Conservation (phyloP, 2,329 filamentous ascomycete genomes). For the Monascus ruber region DNA sequence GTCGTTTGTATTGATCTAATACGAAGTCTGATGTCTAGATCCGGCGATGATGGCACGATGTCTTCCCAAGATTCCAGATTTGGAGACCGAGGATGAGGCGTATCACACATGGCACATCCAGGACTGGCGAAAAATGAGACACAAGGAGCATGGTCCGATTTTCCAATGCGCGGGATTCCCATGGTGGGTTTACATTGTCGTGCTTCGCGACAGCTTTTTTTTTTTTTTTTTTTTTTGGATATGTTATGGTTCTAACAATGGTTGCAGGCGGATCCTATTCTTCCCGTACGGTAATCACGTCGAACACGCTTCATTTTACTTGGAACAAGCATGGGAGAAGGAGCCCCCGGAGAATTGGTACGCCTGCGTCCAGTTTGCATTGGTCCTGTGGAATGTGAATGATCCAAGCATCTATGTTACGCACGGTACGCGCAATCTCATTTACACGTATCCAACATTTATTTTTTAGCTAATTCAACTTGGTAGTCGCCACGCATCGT, state of each 20-base stretch:
- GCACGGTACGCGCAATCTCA: constrained; percentile 47
- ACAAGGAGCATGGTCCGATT: constrained; percentile 75
- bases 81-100: constrained; percentile 65
- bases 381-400: constrained; percentile 89
- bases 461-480: not conserved
- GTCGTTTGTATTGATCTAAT: constrained; percentile 4
- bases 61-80: constrained; percentile 65
- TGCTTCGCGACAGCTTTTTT: no score
- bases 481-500: constrained; percentile 67
- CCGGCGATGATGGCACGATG: constrained; percentile 77
- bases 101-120: constrained; percentile 79
- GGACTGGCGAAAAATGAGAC: constrained; percentile 63
- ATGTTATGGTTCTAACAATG: constrained; percentile 11
- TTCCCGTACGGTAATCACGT: constrained; percentile 94
- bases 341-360: constrained; percentile 86
- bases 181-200: constrained; percentile 50
- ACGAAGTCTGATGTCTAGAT: constrained; percentile 37
- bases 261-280: constrained; percentile 71
- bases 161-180: constrained; percentile 81
- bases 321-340: constrained; percentile 79
- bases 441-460: not conserved
- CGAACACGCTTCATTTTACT: constrained; percentile 86
- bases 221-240: not conserved
- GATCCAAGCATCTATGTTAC: constrained; percentile 70
- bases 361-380: constrained; percentile 87